Evolutionary conservation across 495 filamentous ascomycete genomes (phyloP).

Genomic region (Aspergillus sparsus): DNA sequence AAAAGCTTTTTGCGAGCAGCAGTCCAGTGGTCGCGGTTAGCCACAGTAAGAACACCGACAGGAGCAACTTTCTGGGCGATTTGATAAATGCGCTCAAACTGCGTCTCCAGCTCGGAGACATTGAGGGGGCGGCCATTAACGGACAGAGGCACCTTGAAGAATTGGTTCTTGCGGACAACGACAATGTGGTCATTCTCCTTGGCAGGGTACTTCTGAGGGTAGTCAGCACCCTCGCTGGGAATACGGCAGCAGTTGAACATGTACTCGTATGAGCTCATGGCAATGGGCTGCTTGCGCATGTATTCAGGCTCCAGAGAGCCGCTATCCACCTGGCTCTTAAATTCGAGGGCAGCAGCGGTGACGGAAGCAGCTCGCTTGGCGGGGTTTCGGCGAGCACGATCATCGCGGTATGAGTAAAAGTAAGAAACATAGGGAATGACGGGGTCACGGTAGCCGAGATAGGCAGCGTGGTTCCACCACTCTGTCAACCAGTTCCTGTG

Average conservation of each 20-base stretch:
- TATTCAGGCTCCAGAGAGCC: conserved; percentile 93
- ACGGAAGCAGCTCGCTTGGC: conserved; percentile 92
- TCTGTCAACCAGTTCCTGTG: conserved; percentile 92
- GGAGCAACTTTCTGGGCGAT: conserved; percentile 67
- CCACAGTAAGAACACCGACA: conserved; percentile 82
- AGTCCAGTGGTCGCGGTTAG: conserved; percentile 93
- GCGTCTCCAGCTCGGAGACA: conserved; percentile 80
- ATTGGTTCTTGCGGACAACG: conserved; percentile 91
- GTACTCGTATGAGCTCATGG: conserved; percentile 96
- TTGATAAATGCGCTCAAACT: conserved; percentile 84
- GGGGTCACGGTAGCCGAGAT: conserved; percentile 90
- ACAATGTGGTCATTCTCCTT: conserved; percentile 80
- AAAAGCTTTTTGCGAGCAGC: conserved; percentile 78
- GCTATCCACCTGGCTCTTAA: conserved; percentile 87
- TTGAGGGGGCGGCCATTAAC: conserved; percentile 80
- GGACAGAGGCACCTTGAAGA: conserved; percentile 82
- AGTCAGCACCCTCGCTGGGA: conserved; percentile 78
- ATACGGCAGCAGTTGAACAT: conserved; percentile 97
- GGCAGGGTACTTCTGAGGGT: conserved; percentile 76
- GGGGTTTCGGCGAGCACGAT: conserved; percentile 82
- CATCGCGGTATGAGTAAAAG: conserved; percentile 98
- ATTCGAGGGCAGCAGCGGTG: conserved; percentile 79
- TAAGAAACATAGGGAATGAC: conserved; percentile 98
- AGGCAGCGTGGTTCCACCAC: conserved; percentile 97
- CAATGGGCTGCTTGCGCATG: conserved; percentile 92